These are phyloP conservation scores for Candida jianshihensis DNA, from an alignment of 805 yeast species.

Conservation along the genomic window DNA sequence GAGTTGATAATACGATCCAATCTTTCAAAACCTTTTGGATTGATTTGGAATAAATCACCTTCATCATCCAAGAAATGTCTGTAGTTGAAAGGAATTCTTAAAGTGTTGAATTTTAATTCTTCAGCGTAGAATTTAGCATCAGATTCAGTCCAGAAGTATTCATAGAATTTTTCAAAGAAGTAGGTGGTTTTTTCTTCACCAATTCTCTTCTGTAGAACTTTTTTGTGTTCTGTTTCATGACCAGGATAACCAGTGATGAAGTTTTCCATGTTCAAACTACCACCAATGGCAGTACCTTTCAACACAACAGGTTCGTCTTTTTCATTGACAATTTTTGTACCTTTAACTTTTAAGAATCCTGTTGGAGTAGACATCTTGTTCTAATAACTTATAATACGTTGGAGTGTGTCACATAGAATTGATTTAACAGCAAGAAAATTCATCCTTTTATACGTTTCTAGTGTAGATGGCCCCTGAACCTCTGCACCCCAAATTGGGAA, in stretches of 20 bases:
- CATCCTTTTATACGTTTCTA: no score
- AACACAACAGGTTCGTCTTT: constrained; percentile 33
- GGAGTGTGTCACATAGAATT: no score
- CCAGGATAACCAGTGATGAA: constrained; percentile 52
- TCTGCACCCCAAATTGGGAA: no score
- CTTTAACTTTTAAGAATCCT: constrained; percentile 34
- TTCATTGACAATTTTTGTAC: constrained; percentile 41
- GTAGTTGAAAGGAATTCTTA: constrained; percentile 47
- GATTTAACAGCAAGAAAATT: no score
- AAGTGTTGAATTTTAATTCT: constrained; percentile 35
- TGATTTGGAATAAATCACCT: constrained; percentile 34
- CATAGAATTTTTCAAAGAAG: constrained; percentile 46
- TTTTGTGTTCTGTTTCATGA: constrained; percentile 44
- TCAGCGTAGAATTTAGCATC: constrained; percentile 40
- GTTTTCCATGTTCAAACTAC: constrained; percentile 49
- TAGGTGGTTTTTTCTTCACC: constrained; percentile 42
- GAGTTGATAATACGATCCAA: constrained; percentile 37
- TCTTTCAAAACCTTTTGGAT: constrained; percentile 37
- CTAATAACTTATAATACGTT: no score
- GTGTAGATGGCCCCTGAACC: no score
- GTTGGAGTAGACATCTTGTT: constrained; percentile 6
- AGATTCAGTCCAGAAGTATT: constrained; percentile 45
- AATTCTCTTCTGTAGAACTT: constrained; percentile 30
- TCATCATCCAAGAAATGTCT: constrained; percentile 42
- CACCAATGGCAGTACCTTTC: constrained; percentile 43